Evolutionary conservation across 1,284 basidiomycete species (phyloP).

Genomic region (Dichomitus squalens): DNA sequence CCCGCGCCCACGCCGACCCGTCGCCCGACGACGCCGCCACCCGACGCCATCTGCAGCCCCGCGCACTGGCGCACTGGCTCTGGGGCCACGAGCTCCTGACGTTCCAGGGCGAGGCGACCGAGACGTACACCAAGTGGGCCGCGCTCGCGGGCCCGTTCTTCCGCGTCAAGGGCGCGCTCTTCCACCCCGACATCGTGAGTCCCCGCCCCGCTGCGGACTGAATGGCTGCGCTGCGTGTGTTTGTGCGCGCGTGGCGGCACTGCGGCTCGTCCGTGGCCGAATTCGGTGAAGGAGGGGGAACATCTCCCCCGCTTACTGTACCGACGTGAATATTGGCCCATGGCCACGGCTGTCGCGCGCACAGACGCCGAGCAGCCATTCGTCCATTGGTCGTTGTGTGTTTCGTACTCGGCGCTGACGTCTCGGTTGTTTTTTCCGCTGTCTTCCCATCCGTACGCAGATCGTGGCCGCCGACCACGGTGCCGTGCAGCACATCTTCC

Average conservation of each 20-base stretch:
- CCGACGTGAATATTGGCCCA: no score
- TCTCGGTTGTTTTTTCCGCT: not conserved
- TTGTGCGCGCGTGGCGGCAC: not conserved
- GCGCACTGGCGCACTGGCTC: slow-evolving; percentile 28
- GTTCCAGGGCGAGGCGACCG: slow-evolving; percentile 37
- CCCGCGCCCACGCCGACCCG: not conserved
- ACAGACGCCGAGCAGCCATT: no score
- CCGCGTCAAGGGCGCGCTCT: slow-evolving; percentile 42
- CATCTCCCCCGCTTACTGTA: no score
- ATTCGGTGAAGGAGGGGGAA: no score
- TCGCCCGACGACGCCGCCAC: not conserved
- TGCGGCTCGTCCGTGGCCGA: no score
- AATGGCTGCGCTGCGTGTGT: not conserved
- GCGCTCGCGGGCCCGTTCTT: slow-evolving; percentile 38
- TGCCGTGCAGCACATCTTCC: slow-evolving; percentile 41
- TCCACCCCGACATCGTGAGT: slow-evolving; percentile 41
- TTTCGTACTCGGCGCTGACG: not conserved
- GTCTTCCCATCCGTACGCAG: slow-evolving; percentile 20
- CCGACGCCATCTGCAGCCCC: slow-evolving; percentile 18
- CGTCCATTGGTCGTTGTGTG: no score
- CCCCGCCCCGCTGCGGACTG: not conserved
- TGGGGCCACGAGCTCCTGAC: slow-evolving; percentile 44
- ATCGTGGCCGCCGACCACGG: slow-evolving; percentile 39
- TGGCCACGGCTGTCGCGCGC: no score
- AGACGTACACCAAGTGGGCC: slow-evolving; percentile 41